Percentiles rank a stretch among this genome's conserved stretches.
Conservation (phyloP, 768 basidiomycete genomes). For the Gyrodon lividus region DNA sequence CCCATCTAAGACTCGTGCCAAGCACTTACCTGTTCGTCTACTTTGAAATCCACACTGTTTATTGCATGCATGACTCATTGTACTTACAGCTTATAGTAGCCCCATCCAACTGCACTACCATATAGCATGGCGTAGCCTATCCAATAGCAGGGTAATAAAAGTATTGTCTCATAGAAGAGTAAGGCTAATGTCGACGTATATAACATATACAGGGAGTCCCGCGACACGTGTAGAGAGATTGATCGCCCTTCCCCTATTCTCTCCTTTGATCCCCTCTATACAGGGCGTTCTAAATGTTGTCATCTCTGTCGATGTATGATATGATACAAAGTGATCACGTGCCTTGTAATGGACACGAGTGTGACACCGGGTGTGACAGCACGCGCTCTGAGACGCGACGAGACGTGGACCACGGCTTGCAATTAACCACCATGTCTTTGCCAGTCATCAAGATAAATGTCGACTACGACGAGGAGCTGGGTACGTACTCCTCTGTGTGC, state of each 20-base stretch:
- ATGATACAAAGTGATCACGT: slow-evolving; percentile 16
- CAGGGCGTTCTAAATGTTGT: too few species aligned
- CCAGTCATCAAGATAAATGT: slow-evolving; percentile 58
- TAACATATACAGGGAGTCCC: too few species aligned
- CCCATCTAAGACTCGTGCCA: background rate
- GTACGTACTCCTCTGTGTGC: slow-evolving; percentile 32
- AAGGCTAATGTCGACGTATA: background rate
- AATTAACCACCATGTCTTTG: slow-evolving; percentile 57
- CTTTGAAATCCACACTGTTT: background rate
- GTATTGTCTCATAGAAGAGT: background rate
- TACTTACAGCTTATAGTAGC: too few species aligned
- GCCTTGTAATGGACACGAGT: background rate
- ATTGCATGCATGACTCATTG: background rate
- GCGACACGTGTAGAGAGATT: too few species aligned
- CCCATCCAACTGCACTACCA: background rate
- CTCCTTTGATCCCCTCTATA: too few species aligned
- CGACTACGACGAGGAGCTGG: slow-evolving; percentile 72
- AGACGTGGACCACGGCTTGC: slow-evolving; percentile 6
- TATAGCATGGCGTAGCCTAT: background rate
- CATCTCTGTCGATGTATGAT: too few species aligned
- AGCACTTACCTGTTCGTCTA: too few species aligned
- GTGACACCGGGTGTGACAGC: slow-evolving; percentile 27
- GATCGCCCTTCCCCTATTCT: too few species aligned
- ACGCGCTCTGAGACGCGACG: slow-evolving; percentile 26
- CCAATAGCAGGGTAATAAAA: background rate